phyloP scores from a whole-genome alignment of 805 yeast genomes.

The Kodamaea nitidulidarum region DNA sequence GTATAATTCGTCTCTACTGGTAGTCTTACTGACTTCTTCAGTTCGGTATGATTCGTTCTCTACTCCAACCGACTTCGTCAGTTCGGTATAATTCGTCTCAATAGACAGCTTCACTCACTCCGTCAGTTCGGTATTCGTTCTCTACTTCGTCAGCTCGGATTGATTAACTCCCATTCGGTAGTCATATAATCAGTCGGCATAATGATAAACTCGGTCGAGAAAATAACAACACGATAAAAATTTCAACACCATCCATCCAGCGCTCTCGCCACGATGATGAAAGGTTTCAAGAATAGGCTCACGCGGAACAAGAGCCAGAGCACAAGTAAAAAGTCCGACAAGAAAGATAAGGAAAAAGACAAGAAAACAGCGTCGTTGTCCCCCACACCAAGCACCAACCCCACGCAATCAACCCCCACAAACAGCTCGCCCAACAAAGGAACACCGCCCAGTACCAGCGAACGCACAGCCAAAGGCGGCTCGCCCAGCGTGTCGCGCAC shows the following conservation, averaged over 20 bases:
- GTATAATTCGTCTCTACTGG: no score
- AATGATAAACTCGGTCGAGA: no score
- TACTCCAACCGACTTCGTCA: no score
- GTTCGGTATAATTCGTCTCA: no score
- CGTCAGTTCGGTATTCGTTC: no score
- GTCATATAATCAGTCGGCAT: no score
- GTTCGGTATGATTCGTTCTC: no score
- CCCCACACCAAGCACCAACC: conserved; percentile 1
- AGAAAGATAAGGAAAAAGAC: conserved; percentile 41
- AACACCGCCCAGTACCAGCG: conserved; percentile 15
- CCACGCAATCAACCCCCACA: conserved; percentile 7
- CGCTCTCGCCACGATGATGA: conserved; percentile 52
- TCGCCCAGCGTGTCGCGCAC: conserved; percentile 32
- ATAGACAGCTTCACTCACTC: no score
- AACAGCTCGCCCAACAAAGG: conserved; percentile 9
- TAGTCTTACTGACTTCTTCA: no score
- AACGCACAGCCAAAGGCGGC: not conserved
- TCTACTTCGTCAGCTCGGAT: no score
- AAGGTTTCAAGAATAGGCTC: conserved; percentile 61
- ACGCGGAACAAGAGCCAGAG: conserved; percentile 38
- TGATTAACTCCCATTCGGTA: no score
- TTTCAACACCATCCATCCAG: not conserved
- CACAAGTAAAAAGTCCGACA: conserved; percentile 29
- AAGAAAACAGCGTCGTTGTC: conserved; percentile 17
- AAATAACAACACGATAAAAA: conserved; percentile 3